phyloP scores from a whole-genome alignment of 768 basidiomycete genomes.

The Termitomyces sp. region DNA sequence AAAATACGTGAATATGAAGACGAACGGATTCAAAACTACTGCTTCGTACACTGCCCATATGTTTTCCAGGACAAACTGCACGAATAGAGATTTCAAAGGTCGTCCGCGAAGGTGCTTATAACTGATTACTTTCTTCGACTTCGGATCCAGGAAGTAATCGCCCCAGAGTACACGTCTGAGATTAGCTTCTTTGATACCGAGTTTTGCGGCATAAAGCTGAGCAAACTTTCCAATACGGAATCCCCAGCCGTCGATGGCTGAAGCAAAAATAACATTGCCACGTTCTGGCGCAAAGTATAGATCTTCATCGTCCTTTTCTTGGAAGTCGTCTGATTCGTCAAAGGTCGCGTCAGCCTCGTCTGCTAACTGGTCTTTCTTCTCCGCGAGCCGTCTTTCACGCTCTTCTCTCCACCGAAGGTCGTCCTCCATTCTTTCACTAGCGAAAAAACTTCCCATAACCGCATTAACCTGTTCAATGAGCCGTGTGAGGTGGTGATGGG shows the following conservation, averaged over 20 bases:
- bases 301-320: slow-evolving; percentile 96
- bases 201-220: slow-evolving; percentile 83
- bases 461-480: slow-evolving; percentile 97
- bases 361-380: slow-evolving; percentile 65
- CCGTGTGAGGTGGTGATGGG: slow-evolving; percentile 89
- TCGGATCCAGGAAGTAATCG: slow-evolving; percentile 94
- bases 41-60: slow-evolving; percentile 97
- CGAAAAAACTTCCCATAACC: slow-evolving; percentile 96
- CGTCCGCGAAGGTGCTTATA: slow-evolving; percentile 87
- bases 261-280: slow-evolving; percentile 95
- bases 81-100: slow-evolving; percentile 89
- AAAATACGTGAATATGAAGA: slow-evolving; percentile 15
- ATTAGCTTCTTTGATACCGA: slow-evolving; percentile 86
- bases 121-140: slow-evolving; percentile 88
- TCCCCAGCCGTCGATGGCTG: slow-evolving; percentile 96
- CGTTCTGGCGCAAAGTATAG: slow-evolving; percentile 95
- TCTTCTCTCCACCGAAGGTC: slow-evolving; percentile 93
- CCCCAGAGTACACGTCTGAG: slow-evolving; percentile 91
- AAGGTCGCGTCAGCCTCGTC: slow-evolving; percentile 58
- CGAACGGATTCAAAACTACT: slow-evolving; percentile 84
- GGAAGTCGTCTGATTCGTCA: slow-evolving; percentile 64
- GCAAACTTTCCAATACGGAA: slow-evolving; percentile 94
- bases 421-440: slow-evolving; percentile 94
- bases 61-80: slow-evolving; percentile 96
- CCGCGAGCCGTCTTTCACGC: slow-evolving; percentile 73